phyloP scores from a whole-genome alignment of 2,329 filamentous ascomycete species.

The Colletotrichum tropicicola region DNA sequence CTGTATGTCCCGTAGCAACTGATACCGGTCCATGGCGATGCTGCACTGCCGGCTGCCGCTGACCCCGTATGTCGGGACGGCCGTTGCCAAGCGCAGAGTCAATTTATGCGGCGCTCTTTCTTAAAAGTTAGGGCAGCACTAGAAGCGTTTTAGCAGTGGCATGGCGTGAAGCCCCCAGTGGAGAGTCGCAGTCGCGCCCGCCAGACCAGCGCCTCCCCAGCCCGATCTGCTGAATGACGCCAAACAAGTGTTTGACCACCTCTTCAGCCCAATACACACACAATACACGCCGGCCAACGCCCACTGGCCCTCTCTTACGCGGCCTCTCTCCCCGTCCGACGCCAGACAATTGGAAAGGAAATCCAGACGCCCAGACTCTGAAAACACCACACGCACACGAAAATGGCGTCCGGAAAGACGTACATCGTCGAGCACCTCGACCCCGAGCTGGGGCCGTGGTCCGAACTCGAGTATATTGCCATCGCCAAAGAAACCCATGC shows the following conservation, averaged over 20 bases:
- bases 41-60: background rate
- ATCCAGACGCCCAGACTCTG: background rate
- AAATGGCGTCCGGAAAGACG: constrained; percentile 61
- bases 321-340: constrained; percentile 7
- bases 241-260: constrained; percentile 27
- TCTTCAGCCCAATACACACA: constrained; percentile 7
- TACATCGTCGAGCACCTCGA: constrained; percentile 98
- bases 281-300: background rate
- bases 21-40: no score
- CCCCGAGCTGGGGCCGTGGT: constrained; percentile 93
- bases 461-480: constrained; percentile 87
- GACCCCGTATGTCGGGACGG: background rate
- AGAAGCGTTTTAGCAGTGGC: constrained; percentile 1
- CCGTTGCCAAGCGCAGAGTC: constrained; percentile 22
- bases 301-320: constrained; percentile 10
- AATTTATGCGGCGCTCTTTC: background rate
- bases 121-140: constrained; percentile 14
- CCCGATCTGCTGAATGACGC: constrained; percentile 1
- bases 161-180: background rate
- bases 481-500: constrained; percentile 84
- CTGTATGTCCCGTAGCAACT: no score
- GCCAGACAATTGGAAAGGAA: no score
- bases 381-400: background rate
- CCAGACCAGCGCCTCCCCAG: constrained; percentile 15
- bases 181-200: background rate